Percentiles rank a stretch among this genome's conserved stretches.
Conservation (phyloP, 768 basidiomycete species). For the Grammothele lineata region DNA sequence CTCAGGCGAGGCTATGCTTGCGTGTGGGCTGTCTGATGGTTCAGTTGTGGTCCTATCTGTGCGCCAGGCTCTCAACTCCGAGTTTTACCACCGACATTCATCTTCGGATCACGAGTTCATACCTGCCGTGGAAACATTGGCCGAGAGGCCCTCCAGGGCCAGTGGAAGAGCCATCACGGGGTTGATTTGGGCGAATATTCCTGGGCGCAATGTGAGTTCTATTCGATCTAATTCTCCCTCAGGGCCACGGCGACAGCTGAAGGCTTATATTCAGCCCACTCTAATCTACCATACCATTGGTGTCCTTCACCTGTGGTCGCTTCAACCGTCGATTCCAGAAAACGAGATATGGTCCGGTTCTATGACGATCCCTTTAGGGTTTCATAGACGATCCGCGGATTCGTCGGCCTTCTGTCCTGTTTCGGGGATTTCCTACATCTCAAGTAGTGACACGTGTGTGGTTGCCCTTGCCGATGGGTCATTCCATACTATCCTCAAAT, state of each 20-base stretch:
- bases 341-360: slow-evolving; percentile 44
- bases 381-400: slow-evolving; percentile 47
- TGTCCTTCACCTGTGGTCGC: slow-evolving; percentile 52
- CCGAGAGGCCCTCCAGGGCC: slow-evolving; percentile 20
- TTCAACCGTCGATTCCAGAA: slow-evolving; percentile 20
- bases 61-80: slow-evolving; percentile 38
- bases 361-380: slow-evolving; percentile 39
- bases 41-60: slow-evolving; percentile 52
- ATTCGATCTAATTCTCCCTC: slow-evolving; percentile 8
- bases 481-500: slow-evolving; percentile 52
- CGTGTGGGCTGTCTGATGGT: slow-evolving; percentile 58
- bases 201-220: slow-evolving; percentile 35
- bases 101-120: slow-evolving; percentile 31
- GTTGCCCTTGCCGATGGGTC: slow-evolving; percentile 68
- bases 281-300: slow-evolving; percentile 60
- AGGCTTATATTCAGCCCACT: slow-evolving; percentile 39
- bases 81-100: slow-evolving; percentile 2
- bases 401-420: slow-evolving; percentile 58
- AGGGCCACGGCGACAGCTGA: neutral
- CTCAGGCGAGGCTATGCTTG: slow-evolving; percentile 54
- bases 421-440: slow-evolving; percentile 56
- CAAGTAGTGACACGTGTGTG: slow-evolving; percentile 46
- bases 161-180: slow-evolving; percentile 47
- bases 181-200: slow-evolving; percentile 50
- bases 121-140: slow-evolving; percentile 6